These are phyloP conservation scores for Rhododendron kiyosumense DNA, from an alignment of 148 eudicot genomes.

Conservation along the genomic window DNA sequence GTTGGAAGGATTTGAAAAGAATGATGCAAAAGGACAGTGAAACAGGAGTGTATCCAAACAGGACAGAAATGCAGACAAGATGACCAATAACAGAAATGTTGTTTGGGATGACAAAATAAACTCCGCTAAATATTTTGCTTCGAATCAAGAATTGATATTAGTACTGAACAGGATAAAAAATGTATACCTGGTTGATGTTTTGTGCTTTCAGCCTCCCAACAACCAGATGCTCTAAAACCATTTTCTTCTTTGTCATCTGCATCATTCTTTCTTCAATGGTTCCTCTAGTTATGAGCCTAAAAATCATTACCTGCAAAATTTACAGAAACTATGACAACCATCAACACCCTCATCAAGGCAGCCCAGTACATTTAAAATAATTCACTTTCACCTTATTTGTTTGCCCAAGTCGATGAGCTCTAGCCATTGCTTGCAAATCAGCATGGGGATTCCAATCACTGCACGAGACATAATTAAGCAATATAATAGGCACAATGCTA, in stretches of 20 bases:
- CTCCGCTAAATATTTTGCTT: neutral
- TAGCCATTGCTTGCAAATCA: constrained; percentile 98
- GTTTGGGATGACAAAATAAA: neutral
- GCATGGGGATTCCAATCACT: constrained; percentile 99
- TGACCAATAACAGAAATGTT: neutral
- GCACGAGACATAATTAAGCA: constrained; percentile 14
- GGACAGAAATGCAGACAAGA: neutral
- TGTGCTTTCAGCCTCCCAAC: constrained; percentile 95
- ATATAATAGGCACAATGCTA: neutral
- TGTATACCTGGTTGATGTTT: constrained; percentile 85
- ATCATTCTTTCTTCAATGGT: constrained; percentile 99
- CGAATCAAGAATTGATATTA: neutral
- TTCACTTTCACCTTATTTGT: constrained; percentile 69
- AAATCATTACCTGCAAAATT: constrained; percentile 84
- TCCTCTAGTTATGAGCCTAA: constrained; percentile 85
- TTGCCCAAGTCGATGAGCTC: constrained; percentile 98
- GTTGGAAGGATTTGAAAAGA: neutral
- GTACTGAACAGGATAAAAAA: neutral
- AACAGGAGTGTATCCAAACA: neutral
- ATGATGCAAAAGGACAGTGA: neutral
- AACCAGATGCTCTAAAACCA: constrained; percentile 97
- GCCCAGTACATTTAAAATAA: neutral
- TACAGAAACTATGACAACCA: neutral
- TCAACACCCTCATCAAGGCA: neutral
- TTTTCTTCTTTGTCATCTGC: constrained; percentile 98